Base-by-base conservation (phyloP, 1,139 yeast species). In the Zygotorulaspora mrakii region DNA sequence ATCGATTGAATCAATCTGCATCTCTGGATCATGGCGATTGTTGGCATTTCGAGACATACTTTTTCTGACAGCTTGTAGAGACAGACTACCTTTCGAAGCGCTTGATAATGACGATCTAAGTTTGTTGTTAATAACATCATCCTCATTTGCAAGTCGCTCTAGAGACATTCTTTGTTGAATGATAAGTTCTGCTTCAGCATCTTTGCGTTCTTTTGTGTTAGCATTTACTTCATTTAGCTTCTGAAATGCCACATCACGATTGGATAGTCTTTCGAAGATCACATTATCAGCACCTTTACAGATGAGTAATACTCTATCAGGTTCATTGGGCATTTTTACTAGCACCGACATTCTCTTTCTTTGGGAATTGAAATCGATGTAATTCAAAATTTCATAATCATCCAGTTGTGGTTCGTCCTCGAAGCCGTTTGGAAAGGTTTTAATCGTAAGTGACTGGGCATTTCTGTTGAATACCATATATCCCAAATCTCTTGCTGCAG, bases 251-350 rank as follows among this genome's bases (percentile, higher is more conserved):
- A 82, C 43, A 2, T 72, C 75, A 1, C 71, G 51, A 47, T 82
- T 71, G 39, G 71, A 72, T 45, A 89, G 66, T 43, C 84, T 74
- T 43, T 89, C 96, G 46, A 89, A 62, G 38, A 94, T 85, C n/a
- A 91, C 73, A 55, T 87, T 87, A 61, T 94, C 98, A 0, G 99
- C 98, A 39, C 97, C 98, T 65, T 94, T 94, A 65, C 96, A 86
- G 34, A 94, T 69, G 42, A 91, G 59, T 39, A 91, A 77, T 16
- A 88, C 73, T 46, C 84, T 73, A n/a, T 77, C 78, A 1, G 47
- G 46, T 11, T 50, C 51, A 58, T 85, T 86, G 0, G 96, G 96
- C 52, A 86, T 78, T 49, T 67, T 72, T 1, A 89, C 81, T 5
- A 91, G 64, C n/a, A 83, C 77, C 0, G 96, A 86, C 99, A 94